Evolutionary conservation across 2,329 filamentous ascomycete species (phyloP), one percentile per base, ranked within the genome.

Genomic region (Paracorniculantispora psalliotae): DNA sequence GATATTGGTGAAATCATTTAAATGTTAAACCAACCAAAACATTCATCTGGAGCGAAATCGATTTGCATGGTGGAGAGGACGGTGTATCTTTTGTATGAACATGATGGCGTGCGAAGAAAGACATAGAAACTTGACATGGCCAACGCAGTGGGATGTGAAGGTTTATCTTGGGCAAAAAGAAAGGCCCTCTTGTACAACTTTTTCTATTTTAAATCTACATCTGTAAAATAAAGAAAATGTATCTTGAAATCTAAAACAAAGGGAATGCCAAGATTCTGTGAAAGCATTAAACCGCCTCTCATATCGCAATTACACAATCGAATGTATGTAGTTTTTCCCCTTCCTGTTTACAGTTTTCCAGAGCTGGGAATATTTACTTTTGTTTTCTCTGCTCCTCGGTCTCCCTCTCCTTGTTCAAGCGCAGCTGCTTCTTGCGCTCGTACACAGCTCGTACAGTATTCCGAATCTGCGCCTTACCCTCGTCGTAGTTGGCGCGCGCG

Each of bases 371-470:
- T 33, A 85, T 0, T 82, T 83, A 51, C 2, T 28, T 28, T 8
- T 30, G 43, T 21, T 25, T 35, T 6, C 28, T 37, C 3, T 43
- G 46, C 35, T 57, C 33, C 25, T 26, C 9, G 10, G 43, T 10
- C 3, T 64, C 68, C 6, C 66, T 69, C 67, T 85, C 81, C 19
- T 70, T 73, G 61, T 84, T 78, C 67, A 88, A 73, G 17, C 92
- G 79, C 61, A 77, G 67, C 69, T 80, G 84, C 77, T 88, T 94
- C 80, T 96, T 96, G 62, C 94, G 81, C 79, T 97, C 91, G 73
- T 96, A 99, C 1, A 99, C 91, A 3, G 92, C 94, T 54, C 88
- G 79, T 0, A 99, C 86, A 2, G 91, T 91, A 23, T 85, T 81
- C 63, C 84, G 86, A 21, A 94, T 90, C 72, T 90, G 86, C 59